Evolutionary conservation across 2,329 filamentous ascomycete genomes (phyloP).

Genomic region (Periconia sp.): DNA sequence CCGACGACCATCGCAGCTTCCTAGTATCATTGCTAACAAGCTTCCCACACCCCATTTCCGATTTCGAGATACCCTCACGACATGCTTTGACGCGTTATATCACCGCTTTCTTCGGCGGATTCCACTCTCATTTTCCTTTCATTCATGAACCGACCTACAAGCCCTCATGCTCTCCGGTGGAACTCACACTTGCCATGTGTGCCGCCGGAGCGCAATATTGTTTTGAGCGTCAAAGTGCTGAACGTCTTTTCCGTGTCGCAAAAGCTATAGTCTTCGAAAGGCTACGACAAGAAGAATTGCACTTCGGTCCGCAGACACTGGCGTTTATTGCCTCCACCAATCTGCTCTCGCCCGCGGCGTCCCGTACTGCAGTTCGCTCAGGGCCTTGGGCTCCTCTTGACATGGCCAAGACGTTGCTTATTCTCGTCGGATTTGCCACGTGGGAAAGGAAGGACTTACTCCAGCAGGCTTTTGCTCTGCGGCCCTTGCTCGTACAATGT

Average conservation of each 20-base stretch:
- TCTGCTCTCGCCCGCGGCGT: slow-evolving; percentile 14
- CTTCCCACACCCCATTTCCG: slow-evolving; percentile 26
- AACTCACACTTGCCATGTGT: slow-evolving; percentile 40
- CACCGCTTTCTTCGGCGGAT: slow-evolving; percentile 38
- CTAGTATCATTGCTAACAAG: slow-evolving; percentile 22
- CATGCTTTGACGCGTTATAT: slow-evolving; percentile 39
- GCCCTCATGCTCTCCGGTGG: slow-evolving; percentile 35
- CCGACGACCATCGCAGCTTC: slow-evolving; percentile 32
- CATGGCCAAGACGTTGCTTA: slow-evolving; percentile 34
- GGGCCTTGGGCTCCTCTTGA: slow-evolving; percentile 36
- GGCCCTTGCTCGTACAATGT: slow-evolving; percentile 32
- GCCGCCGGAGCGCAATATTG: slow-evolving; percentile 42
- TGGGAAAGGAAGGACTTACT: slow-evolving; percentile 39
- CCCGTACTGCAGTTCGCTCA: slow-evolving; percentile 13
- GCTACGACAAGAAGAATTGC: slow-evolving; percentile 29
- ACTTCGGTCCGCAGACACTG: slow-evolving; percentile 30
- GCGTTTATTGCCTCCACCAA: slow-evolving; percentile 23
- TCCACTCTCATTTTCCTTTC: slow-evolving; percentile 42
- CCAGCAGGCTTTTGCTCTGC: slow-evolving; percentile 37
- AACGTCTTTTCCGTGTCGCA: slow-evolving; percentile 34
- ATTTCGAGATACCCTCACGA: slow-evolving; percentile 37
- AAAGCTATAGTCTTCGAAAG: slow-evolving; percentile 38
- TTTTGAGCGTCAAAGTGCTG: slow-evolving; percentile 37
- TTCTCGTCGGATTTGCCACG: slow-evolving; percentile 38
- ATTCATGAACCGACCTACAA: slow-evolving; percentile 41